Percentiles rank a stretch among this genome's conserved stretches.
These are phyloP conservation scores for Kregervanrija delftensis DNA, from an alignment of 805 yeast species.

Conservation along the genomic window DNA sequence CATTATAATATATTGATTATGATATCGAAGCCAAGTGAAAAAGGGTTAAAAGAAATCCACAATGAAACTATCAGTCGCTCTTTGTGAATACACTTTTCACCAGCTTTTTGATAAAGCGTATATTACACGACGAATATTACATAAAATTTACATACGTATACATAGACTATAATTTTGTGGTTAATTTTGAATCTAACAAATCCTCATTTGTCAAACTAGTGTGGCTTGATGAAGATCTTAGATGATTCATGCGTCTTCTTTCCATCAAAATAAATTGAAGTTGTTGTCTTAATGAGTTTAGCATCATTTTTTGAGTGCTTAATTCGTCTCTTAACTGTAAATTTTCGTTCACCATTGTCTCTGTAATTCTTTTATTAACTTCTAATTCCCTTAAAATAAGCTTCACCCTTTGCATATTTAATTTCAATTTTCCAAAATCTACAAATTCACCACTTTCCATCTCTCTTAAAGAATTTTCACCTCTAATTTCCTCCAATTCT, in stretches of 20 bases:
- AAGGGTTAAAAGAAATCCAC: too few relatives aligned
- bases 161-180: conserved; percentile 12
- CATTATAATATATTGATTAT: not conserved
- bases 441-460: conserved; percentile 15
- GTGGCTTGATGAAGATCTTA: too few relatives aligned
- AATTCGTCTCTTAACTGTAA: conserved; percentile 39
- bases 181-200: conserved; percentile 9
- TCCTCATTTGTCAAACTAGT: conserved; percentile 8
- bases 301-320: conserved; percentile 35
- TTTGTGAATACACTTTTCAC: too few relatives aligned
- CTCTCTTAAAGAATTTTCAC: not conserved
- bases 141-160: not conserved
- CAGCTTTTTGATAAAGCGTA: too few relatives aligned
- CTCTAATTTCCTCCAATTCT: conserved; percentile 37
- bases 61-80: too few relatives aligned
- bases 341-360: conserved; percentile 18
- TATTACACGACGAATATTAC: too few relatives aligned
- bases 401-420: conserved; percentile 31
- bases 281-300: conserved; percentile 43
- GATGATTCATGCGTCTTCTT: conserved; percentile 25
- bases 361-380: conserved; percentile 19
- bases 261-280: conserved; percentile 41
- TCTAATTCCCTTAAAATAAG: conserved; percentile 20
- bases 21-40: too few relatives aligned
- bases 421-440: conserved; percentile 38